Base-by-base conservation (phyloP, 2,329 filamentous ascomycete species). In the Claviceps fusiformis region DNA sequence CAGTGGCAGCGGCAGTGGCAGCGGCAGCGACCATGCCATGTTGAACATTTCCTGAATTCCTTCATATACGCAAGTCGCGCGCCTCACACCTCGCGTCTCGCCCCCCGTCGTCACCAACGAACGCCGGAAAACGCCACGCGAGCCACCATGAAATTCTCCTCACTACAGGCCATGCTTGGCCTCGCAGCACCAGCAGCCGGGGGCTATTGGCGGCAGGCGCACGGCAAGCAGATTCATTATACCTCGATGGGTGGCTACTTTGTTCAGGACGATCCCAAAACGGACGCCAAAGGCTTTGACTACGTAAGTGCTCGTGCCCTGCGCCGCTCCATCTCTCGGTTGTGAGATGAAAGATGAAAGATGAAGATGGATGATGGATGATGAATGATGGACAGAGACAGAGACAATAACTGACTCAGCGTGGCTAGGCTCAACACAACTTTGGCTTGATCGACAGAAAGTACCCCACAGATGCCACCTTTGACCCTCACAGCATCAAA, bases 381-480 rank as follows among this genome's bases (percentile, higher is more conserved):
- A 19, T 19, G 19, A 1, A 19, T 19, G 19, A 19, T 19, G 1
- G 19, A 19, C 19, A 19, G 19, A 19, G 19, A 19, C 19, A 19
- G 19, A 19, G 19, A 19, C 19, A 11, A 19, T 35, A 13, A 35
- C 35, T 52, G 9, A 52, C 31, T 3, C 11, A 4, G 3, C n/a
- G 54, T 13, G 5, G 24, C 56, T 3, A 85, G 81, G 79, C 76
- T 31, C 68, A 73, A 35, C 71, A 70, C 55, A 86, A 86, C 69
- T 85, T 85, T 62, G 85, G 85, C 33, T 72, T 88, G 27, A 75
- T 87, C 58, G 76, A 85, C 62, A 76, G 77, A 50, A 75, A 75
- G 1, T 86, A 86, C 63, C 72, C 78, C 6, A 79, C 75, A 1
- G 81, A 86, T 61, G 60, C 64, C 45, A 63, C 64, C 47, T 67